Evolutionary conservation across 2,329 filamentous ascomycete genomes (phyloP).

Genomic region (Cadophora malorum): DNA sequence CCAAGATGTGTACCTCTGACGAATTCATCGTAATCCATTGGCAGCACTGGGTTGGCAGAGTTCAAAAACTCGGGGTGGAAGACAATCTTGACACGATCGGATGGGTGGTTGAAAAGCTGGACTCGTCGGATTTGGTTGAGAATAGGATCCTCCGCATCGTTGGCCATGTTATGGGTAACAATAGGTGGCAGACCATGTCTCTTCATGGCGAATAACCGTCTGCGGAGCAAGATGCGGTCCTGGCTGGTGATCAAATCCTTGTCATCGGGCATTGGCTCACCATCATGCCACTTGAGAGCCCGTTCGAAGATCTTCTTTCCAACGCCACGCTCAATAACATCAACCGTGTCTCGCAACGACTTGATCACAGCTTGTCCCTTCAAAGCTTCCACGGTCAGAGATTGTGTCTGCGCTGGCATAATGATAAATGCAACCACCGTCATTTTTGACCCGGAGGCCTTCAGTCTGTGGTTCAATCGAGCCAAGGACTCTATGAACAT

Average conservation of each 20-base stretch:
- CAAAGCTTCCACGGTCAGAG: conserved; percentile 91
- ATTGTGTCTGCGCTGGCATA: conserved; percentile 96
- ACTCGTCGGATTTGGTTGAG: conserved; percentile 95
- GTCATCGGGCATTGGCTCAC: conserved; percentile 90
- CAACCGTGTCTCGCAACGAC: conserved; percentile 89
- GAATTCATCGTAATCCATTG: conserved; percentile 97
- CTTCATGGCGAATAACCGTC: conserved; percentile 97
- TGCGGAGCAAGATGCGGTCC: conserved; percentile 89
- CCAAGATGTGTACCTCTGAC: conserved; percentile 96
- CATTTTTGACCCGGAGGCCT: conserved; percentile 82
- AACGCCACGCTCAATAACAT: conserved; percentile 90
- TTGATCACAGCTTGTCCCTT: conserved; percentile 98
- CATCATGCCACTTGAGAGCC: conserved; percentile 93
- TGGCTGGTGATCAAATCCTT: conserved; percentile 93
- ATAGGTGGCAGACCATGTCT: conserved; percentile 88
- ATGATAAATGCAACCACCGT: conserved; percentile 98
- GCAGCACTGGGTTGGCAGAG: conserved; percentile 92
- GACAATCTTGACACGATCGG: conserved; percentile 94
- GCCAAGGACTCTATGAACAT: conserved; percentile 99
- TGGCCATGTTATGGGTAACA: conserved; percentile 98
- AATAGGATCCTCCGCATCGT: conserved; percentile 91
- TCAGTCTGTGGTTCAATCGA: conserved; percentile 91
- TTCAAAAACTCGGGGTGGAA: conserved; percentile 99
- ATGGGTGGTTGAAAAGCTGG: conserved; percentile 94
- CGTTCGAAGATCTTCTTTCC: conserved; percentile 94